These are phyloP conservation scores for Gymnopilus junonius DNA, from an alignment of 768 basidiomycete genomes.

Conservation along the genomic window DNA sequence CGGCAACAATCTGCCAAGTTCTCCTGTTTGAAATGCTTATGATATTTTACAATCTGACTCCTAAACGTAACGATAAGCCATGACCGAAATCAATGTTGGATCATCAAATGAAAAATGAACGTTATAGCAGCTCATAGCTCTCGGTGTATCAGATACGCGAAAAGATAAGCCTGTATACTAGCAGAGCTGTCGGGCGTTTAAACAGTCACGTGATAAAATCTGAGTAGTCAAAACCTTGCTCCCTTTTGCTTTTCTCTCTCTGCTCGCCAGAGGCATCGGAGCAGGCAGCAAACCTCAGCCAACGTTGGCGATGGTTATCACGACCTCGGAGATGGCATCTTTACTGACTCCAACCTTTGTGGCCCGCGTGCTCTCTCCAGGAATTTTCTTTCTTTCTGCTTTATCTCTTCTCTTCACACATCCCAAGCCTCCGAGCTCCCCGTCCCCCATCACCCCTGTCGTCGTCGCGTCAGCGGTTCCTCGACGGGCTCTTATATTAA, in stretches of 20 bases:
- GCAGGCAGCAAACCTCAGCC: slow-evolving; percentile 19
- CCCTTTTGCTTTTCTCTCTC: slow-evolving; percentile 16
- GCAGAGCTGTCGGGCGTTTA: neutral
- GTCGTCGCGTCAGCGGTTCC: slow-evolving; percentile 75
- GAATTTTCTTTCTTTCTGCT: slow-evolving; percentile 62
- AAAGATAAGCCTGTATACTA: neutral
- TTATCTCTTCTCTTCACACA: slow-evolving; percentile 61
- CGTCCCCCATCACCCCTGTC: slow-evolving; percentile 77
- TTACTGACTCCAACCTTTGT: slow-evolving; percentile 48
- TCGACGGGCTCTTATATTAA: slow-evolving; percentile 75
- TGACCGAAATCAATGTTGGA: neutral
- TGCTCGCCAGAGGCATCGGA: slow-evolving; percentile 19
- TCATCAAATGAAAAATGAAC: neutral
- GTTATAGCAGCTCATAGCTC: neutral
- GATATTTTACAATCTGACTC: too few species aligned
- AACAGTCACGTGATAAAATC: slow-evolving; percentile 8
- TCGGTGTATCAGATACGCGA: neutral
- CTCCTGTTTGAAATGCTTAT: too few species aligned
- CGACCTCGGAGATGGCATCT: slow-evolving; percentile 15
- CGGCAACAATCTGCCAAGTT: too few species aligned
- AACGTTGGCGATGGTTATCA: slow-evolving; percentile 16
- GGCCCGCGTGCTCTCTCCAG: slow-evolving; percentile 70
- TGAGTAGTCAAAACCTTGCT: slow-evolving; percentile 4
- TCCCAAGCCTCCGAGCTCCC: slow-evolving; percentile 48
- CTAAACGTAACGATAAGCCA: neutral